Conservation (phyloP, 768 basidiomycete genomes). For the Hygrophoropsis aurantiaca region DNA sequence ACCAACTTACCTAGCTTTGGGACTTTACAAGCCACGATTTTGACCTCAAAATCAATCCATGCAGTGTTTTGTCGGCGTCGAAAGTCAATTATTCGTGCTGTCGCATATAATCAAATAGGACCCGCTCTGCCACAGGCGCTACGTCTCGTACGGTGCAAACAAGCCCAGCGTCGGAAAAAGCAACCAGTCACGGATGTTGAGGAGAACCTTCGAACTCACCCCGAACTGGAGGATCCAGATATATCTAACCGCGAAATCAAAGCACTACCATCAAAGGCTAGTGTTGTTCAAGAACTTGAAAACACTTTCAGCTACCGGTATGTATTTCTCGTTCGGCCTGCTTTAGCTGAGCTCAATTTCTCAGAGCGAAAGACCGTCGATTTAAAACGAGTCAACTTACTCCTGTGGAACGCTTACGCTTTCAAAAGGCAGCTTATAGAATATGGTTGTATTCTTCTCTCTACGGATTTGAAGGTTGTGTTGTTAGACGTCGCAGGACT, state of each 20-base stretch:
- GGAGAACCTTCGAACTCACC: no score
- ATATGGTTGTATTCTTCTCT: conserved; percentile 10
- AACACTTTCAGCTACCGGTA: conserved; percentile 36
- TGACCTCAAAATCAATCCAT: conserved; percentile 22
- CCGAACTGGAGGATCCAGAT: no score
- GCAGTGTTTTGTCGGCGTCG: conserved; percentile 22
- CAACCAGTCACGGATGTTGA: conserved; percentile 6
- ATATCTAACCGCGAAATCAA: no score
- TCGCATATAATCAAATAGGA: conserved; percentile 25
- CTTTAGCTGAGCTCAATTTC: no score
- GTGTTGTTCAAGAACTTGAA: conserved; percentile 22
- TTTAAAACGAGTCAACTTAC: conserved; percentile 23
- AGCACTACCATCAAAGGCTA: no score
- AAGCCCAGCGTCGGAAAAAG: neutral
- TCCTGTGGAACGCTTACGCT: conserved; percentile 22
- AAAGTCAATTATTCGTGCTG: conserved; percentile 22
- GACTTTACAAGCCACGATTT: conserved; percentile 16
- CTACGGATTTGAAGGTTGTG: no score
- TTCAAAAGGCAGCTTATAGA: conserved; percentile 21
- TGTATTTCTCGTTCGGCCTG: no score
- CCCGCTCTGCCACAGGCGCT: conserved; percentile 27
- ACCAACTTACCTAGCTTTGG: conserved; percentile 19
- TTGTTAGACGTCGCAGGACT: conserved; percentile 1
- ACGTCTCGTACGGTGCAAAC: conserved; percentile 16
- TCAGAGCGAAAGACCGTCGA: conserved; percentile 35